Evolutionary conservation across 2,329 filamentous ascomycete species (phyloP), one percentile per base, ranked within the genome.

Genomic region (Phialophora macrospora): DNA sequence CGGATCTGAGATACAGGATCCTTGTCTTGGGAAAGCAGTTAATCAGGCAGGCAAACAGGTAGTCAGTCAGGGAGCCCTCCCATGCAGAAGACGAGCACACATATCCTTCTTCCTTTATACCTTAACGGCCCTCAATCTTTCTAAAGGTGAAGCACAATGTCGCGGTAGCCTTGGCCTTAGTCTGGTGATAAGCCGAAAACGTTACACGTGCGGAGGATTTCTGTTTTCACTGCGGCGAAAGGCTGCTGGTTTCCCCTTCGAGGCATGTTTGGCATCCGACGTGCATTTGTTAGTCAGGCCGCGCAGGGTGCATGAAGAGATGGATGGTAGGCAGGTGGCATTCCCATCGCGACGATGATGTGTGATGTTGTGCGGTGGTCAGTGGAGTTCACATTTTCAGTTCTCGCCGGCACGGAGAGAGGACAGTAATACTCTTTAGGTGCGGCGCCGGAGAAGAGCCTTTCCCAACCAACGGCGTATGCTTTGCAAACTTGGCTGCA

Each of bases 151-250:
- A 34, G 32, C 9, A 30, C 30, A 30, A 8, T 30, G 14, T 38
- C 17, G 34, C 34, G 1, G 34, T 4, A 4, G 34, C 14, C 34
- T 14, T 38, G 12, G 34, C 34, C 34, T 38, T 38, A 9, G 32
- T 9, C 32, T 34, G 11, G 32, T 3, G 32, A n/a, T 20, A 12
- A 51, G 24, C 48, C 6, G 12, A 17, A 8, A 22, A 7, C 2
- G 48, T 11, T 12, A n/a, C 17, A n/a, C 24, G 0, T 14, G 9
- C 48, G 48, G 48, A 51, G 48, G 20, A 6, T 51, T 22, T 51
- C 48, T 51, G 12, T n/a, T 51, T 51, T 51, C 17, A 51, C 17
- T 26, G 48, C 48, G 20, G 48, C 48, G 48, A 22, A 49, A 12
- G 48, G 8, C 4, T 12, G 3, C 17, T 4, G 3, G 4, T 26